Evolutionary conservation across 441 rosid species (phyloP), one percentile per base, ranked within the genome.

Genomic region (Mallotus repandus): DNA sequence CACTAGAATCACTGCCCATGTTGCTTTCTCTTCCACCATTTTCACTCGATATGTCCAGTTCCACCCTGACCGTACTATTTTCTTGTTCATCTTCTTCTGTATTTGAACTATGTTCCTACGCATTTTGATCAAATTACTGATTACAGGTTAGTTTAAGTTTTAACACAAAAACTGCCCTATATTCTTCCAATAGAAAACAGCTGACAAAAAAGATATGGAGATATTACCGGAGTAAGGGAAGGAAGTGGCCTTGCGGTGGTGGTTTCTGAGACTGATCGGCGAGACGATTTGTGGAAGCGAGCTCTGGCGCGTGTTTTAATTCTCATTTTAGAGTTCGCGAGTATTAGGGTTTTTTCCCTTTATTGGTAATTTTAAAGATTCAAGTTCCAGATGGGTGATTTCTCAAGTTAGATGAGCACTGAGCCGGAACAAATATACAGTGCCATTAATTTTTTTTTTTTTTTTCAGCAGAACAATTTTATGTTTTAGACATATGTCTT

Each of bases 301-400:
- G 46, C 41, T 43, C 54, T 48, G 5, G 66, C 66, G 57, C 56
- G 55, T n/a, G n/a, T 18, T 70, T 70, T 70, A 5, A 45, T 70
- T 70, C 66, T 70, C 74, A 70, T 70, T 32, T 52, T 70, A 21
- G n/a, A 48, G 15, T 11, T 65, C 2, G 21, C 21, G 19, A 62
- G 9, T 7, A 9, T 63, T 50, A 29, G 70, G 70, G 58, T 9
- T 66, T 50, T 48, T 38, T 11, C 52, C 10, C 5, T 38, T 12
- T 19, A 0, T 8, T 21, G 32, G 3, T 11, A 22, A 19, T 8
- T 4, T 9, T 1, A 38, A 5, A 29, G 32, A 29, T 29, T 29
- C 32, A 29, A 29, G 32, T 29, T 29, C 32, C 32, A 29, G 41
- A 59, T 0, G 14, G 43, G 8, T 3, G 63, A 29, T 60, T 13